These are phyloP conservation scores for Exophiala sideris DNA, from an alignment of 2,329 filamentous ascomycete genomes.

Conservation along the genomic window DNA sequence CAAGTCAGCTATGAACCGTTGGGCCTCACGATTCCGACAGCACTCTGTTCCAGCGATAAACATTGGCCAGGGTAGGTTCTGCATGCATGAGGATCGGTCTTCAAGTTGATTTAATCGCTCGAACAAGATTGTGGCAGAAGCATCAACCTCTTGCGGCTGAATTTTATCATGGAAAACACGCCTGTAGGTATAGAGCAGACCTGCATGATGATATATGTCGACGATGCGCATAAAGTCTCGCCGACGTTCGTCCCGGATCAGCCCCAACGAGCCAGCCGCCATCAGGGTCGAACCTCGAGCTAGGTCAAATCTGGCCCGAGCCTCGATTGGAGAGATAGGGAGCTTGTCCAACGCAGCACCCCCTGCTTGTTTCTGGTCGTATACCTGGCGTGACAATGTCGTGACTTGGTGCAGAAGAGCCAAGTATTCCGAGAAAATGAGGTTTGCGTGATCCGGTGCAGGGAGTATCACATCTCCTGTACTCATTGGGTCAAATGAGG, in stretches of 20 bases:
- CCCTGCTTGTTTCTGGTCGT: background rate
- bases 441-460: constrained; percentile 16
- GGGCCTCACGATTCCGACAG: constrained; percentile 9
- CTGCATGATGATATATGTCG: constrained; percentile 31
- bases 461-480: constrained; percentile 18
- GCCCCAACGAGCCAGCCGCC: constrained; percentile 16
- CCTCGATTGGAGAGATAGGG: constrained; percentile 10
- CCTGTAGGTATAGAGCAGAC: constrained; percentile 29
- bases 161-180: constrained; percentile 18
- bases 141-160: constrained; percentile 5
- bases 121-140: constrained; percentile 16
- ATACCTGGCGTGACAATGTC: constrained; percentile 6
- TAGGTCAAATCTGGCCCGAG: constrained; percentile 15
- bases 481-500: constrained; percentile 14
- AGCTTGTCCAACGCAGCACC: background rate
- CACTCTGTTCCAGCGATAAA: constrained; percentile 31
- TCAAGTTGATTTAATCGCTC: constrained; percentile 22
- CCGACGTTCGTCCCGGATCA: constrained; percentile 14
- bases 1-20: constrained; percentile 16
- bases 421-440: constrained; percentile 23
- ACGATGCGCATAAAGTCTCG: constrained; percentile 30
- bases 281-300: constrained; percentile 24
- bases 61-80: constrained; percentile 31
- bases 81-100: constrained; percentile 24
- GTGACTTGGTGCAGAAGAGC: constrained; percentile 19